Percentiles rank a stretch among this genome's conserved stretches.
phyloP scores from a whole-genome alignment of 2,329 filamentous ascomycete species.

The Rutstroemia sp. region DNA sequence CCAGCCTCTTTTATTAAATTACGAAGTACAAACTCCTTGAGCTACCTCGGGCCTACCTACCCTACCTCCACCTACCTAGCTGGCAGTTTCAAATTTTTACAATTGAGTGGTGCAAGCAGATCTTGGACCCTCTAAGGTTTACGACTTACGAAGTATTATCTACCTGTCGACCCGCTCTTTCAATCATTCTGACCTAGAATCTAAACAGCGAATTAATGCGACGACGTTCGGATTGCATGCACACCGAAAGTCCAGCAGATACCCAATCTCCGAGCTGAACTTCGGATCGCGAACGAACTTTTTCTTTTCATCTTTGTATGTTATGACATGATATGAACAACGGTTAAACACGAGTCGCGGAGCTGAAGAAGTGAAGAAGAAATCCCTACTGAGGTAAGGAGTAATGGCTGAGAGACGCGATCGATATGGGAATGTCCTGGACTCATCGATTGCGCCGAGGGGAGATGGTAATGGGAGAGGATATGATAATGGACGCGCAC shows the following conservation, averaged over 20 bases:
- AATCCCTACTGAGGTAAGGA: conserved; percentile 7
- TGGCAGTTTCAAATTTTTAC: conserved; percentile 2
- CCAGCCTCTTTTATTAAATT: conserved; percentile 10
- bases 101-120: conserved; percentile 1
- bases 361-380: conserved; percentile 9
- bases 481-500: conserved; percentile 7
- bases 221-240: no score
- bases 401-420: conserved; percentile 8
- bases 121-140: background rate
- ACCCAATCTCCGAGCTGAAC: no score
- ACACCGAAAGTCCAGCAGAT: no score
- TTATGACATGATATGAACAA: conserved; percentile 5
- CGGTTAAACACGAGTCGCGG: conserved; percentile 1
- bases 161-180: background rate
- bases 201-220: background rate
- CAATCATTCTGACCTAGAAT: background rate
- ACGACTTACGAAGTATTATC: background rate
- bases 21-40: background rate
- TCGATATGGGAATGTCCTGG: background rate
- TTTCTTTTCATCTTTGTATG: no score
- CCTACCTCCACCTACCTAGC: conserved; percentile 1
- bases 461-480: conserved; percentile 5
- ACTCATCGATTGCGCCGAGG: conserved; percentile 4
- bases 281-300: no score
- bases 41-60: background rate